A percentile compares a stretch with the other conserved stretches of the same genome.
phyloP scores from a whole-genome alignment of 192 early-diverging fungal genomes.

The Podochytrium sp. region DNA sequence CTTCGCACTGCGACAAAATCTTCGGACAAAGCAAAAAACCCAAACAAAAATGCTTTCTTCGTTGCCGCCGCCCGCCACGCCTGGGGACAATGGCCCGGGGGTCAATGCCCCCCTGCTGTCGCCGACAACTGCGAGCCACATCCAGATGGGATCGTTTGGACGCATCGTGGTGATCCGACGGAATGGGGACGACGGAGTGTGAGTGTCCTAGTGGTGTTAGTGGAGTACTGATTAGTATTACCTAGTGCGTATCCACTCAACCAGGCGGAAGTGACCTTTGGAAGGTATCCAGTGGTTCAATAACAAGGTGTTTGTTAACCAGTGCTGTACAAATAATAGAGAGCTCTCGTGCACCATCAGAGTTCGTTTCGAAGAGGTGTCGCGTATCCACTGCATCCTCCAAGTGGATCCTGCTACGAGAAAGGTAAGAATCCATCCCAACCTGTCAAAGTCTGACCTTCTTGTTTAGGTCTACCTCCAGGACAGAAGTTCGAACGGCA shows the following conservation, averaged over 20 bases:
- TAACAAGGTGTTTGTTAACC: neutral
- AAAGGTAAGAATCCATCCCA: neutral
- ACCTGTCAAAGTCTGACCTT: neutral
- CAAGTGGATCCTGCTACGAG: neutral
- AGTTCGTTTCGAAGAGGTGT: conserved; percentile 22
- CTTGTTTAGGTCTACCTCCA: neutral
- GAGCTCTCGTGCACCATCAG: conserved; percentile 15
- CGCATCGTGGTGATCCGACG: conserved; percentile 21
- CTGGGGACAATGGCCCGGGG: neutral
- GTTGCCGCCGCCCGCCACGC: neutral
- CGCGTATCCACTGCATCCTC: conserved; percentile 5
- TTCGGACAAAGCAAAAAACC: neutral
- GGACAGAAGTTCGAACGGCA: conserved; percentile 18
- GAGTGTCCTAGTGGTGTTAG: neutral
- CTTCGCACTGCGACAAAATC: too few relatives aligned
- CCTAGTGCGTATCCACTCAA: conserved; percentile 12
- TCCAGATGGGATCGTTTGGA: conserved; percentile 24
- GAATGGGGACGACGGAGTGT: conserved; percentile 23
- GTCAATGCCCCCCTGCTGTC: neutral
- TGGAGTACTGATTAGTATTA: neutral
- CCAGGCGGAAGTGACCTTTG: neutral
- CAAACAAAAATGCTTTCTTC: neutral
- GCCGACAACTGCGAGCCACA: neutral
- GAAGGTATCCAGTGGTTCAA: neutral
- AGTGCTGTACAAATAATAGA: neutral